Base-by-base conservation (phyloP, 345 rosid species). In the Eucalyptus victrix region DNA sequence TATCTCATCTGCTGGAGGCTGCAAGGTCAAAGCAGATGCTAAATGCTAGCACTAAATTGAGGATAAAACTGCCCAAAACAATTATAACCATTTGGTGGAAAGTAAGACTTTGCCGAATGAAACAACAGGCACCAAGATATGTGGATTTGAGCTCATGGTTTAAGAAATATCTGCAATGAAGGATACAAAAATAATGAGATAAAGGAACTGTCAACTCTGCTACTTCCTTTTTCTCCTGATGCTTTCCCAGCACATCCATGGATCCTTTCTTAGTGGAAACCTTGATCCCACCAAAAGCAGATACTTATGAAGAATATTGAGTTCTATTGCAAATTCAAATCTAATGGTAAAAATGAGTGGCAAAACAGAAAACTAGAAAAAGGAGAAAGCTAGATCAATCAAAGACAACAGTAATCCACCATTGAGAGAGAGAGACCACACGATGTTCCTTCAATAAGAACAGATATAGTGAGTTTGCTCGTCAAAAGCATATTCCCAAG, bases 1-100 rank as follows among this genome's bases (percentile, higher is more conserved):
- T 67, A 96, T 93, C 93, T 97, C 97, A 19, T 93, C 93, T 90
- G 94, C 90, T 88, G 94, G 96, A 21, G 99, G 99, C 99, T 49
- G 83, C 17, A 89, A 42, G 85, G 86, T 62, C 49, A 54, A 88
- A 81, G 81, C 51, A 53, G 65, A 56, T 80, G 86, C 40, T 49
- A 16, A 86, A 37, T 30, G 37, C 49, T 23, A 80, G 62, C 53
- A 76, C 83, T 76, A 76, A 76, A 76, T 37, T 37, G 1, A 76
- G 76, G 24, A 37, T 76, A 37, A 65, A 60, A 62, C 60, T 28
- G 32, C 28, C 32, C 24, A 12, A 16, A 23, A 53, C 8, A 37
- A 87, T 40, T 15, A 53, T 28, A 44, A 37, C 60, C 49, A 53
- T 8, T 42, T 1, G 5, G 28, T 76, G 47, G 30, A 76, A 40